Evolutionary conservation across 169 alveolate species (phyloP).

Genomic region (Fabrea salina): DNA sequence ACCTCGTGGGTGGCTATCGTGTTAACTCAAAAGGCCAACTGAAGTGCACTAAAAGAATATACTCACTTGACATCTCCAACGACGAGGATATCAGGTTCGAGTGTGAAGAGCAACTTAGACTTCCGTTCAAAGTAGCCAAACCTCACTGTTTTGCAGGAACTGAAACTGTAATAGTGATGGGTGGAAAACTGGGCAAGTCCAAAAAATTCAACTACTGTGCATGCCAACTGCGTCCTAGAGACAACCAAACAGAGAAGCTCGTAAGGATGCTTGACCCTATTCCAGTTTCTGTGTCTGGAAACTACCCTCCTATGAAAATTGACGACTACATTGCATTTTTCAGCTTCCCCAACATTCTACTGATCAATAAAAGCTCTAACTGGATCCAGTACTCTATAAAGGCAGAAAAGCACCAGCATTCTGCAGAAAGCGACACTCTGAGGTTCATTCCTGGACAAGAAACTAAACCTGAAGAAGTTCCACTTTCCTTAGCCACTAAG

Average conservation of each 20-base stretch:
- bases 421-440: too few species aligned
- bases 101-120: not conserved
- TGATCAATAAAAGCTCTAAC: too few species aligned
- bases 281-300: not conserved
- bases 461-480: too few species aligned
- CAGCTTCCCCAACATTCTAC: not conserved
- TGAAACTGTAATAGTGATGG: not conserved
- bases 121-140: slow-evolving; percentile 13
- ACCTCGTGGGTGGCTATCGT: not conserved
- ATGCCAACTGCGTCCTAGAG: too few species aligned
- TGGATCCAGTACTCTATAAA: too few species aligned
- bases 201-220: not conserved
- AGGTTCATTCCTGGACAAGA: too few species aligned
- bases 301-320: not conserved
- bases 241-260: not conserved
- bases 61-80: not conserved
- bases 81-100: too few species aligned
- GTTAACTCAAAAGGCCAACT: not conserved
- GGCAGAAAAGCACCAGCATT: too few species aligned
- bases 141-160: slow-evolving; percentile 23
- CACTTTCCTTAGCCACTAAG: too few species aligned
- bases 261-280: not conserved
- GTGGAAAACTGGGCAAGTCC: not conserved
- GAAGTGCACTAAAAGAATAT: not conserved
- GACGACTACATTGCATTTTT: not conserved